phyloP scores from a whole-genome alignment of 805 yeast genomes.

The Nakazawaea peltata region DNA sequence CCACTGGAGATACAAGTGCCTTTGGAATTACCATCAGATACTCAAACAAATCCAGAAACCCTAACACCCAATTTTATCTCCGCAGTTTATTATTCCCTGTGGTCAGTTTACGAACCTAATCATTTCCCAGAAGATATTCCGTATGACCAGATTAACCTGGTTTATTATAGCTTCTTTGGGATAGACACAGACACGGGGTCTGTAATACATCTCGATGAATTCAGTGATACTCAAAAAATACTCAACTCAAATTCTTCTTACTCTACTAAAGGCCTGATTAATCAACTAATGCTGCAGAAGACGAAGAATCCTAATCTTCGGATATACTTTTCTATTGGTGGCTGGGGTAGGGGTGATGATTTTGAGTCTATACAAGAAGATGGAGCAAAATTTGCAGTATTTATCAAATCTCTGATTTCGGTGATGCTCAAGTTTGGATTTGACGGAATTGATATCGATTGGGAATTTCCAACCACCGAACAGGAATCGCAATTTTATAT shows the following conservation, averaged over 20 bases:
- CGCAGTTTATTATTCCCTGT: slow-evolving; percentile 46
- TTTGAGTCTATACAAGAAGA: too few species aligned
- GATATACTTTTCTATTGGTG: slow-evolving; percentile 93
- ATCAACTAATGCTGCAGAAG: slow-evolving; percentile 23
- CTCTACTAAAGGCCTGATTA: slow-evolving; percentile 19
- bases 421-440: slow-evolving; percentile 56
- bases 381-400: too few species aligned
- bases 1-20: too few species aligned
- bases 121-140: slow-evolving; percentile 62
- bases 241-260: slow-evolving; percentile 25
- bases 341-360: slow-evolving; percentile 45
- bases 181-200: slow-evolving; percentile 51
- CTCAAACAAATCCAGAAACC: too few species aligned
- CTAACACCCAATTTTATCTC: too few species aligned
- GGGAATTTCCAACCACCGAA: slow-evolving; percentile 72
- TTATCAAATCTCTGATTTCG: too few species aligned
- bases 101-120: slow-evolving; percentile 61
- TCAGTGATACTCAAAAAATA: too few species aligned
- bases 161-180: slow-evolving; percentile 72
- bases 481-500: slow-evolving; percentile 39
- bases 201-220: slow-evolving; percentile 47
- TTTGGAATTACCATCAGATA: too few species aligned
- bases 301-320: too few species aligned
- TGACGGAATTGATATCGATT: slow-evolving; percentile 91
- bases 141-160: slow-evolving; percentile 44